Evolutionary conservation across 257 asterid species (phyloP).

Genomic region (Verbascum thapsus): DNA sequence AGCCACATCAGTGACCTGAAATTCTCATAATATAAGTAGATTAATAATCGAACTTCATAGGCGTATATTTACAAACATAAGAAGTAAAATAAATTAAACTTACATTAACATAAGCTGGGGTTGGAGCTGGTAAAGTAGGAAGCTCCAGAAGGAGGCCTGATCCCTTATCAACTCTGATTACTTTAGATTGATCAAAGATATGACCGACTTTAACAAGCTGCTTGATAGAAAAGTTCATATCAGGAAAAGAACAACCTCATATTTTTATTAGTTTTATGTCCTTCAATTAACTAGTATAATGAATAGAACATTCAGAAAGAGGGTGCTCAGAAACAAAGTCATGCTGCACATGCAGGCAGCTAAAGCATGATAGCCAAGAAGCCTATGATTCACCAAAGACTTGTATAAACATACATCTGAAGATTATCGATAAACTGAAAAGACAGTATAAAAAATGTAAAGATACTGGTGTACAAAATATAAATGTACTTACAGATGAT

Average conservation of each 20-base stretch:
- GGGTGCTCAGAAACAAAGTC: neutral
- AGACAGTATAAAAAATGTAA: neutral
- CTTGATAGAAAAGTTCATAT: conserved; percentile 30
- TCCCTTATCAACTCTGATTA: conserved; percentile 83
- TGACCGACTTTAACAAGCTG: conserved; percentile 91
- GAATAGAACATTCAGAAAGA: neutral
- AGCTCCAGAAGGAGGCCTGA: conserved; percentile 80
- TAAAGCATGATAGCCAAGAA: conserved; percentile 14
- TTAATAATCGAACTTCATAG: conserved; percentile 16
- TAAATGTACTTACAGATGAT: conserved; percentile 67
- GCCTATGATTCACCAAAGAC: neutral
- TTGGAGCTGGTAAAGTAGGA: conserved; percentile 73
- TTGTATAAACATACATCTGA: conserved; percentile 5
- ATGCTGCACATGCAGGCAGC: conserved; percentile 18
- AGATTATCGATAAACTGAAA: neutral
- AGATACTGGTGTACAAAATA: neutral
- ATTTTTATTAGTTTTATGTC: neutral
- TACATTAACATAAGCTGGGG: conserved; percentile 92
- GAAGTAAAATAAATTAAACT: conserved; percentile 33
- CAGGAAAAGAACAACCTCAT: conserved; percentile 25
- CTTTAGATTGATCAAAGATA: conserved; percentile 78
- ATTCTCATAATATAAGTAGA: conserved; percentile 25
- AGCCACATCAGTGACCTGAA: conserved; percentile 71
- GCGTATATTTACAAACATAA: conserved; percentile 2
- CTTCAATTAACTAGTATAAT: neutral